A percentile compares a stretch with the other conserved stretches of the same genome.
Conservation (phyloP, 805 yeast genomes). For the Starmerella bacillaris region DNA sequence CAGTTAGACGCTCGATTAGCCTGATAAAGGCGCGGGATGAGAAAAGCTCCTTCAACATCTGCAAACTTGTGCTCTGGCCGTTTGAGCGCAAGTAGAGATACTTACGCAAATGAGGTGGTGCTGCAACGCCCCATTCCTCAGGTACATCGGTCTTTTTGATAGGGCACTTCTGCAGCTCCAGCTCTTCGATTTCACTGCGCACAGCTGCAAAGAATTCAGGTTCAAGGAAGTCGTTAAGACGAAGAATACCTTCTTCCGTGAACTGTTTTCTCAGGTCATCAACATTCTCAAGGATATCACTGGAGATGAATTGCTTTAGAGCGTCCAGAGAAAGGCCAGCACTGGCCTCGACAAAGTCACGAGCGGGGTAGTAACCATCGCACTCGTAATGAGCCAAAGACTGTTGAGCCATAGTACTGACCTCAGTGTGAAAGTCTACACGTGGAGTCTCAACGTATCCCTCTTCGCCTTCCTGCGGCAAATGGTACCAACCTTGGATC, state of each 20-base stretch:
- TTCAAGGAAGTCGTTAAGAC: constrained; percentile 45
- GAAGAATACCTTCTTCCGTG: constrained; percentile 49
- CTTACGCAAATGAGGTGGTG: constrained; percentile 87
- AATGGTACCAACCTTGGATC: constrained; percentile 97
- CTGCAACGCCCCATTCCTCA: constrained; percentile 73
- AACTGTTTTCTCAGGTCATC: constrained; percentile 34
- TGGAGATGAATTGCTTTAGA: constrained; percentile 39
- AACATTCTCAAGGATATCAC: constrained; percentile 31
- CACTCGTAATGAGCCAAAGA: constrained; percentile 57
- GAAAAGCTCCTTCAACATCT: constrained; percentile 36
- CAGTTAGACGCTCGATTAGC: constrained; percentile 50
- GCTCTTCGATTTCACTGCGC: constrained; percentile 32
- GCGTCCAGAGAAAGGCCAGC: constrained; percentile 30
- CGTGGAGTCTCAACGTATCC: constrained; percentile 39
- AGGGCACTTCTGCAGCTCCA: constrained; percentile 26
- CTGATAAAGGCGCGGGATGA: constrained; percentile 44
- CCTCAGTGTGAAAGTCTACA: constrained; percentile 37
- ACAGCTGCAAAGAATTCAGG: constrained; percentile 34
- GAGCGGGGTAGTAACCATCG: constrained; percentile 69
- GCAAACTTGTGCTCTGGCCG: constrained; percentile 19
- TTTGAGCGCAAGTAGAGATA: constrained; percentile 50
- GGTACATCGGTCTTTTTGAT: constrained; percentile 7
- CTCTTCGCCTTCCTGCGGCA: constrained; percentile 82
- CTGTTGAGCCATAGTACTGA: constrained; percentile 49
- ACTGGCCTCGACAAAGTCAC: constrained; percentile 4